Base-by-base conservation (phyloP, 1,284 basidiomycete species). In the Ustilago lituana region DNA sequence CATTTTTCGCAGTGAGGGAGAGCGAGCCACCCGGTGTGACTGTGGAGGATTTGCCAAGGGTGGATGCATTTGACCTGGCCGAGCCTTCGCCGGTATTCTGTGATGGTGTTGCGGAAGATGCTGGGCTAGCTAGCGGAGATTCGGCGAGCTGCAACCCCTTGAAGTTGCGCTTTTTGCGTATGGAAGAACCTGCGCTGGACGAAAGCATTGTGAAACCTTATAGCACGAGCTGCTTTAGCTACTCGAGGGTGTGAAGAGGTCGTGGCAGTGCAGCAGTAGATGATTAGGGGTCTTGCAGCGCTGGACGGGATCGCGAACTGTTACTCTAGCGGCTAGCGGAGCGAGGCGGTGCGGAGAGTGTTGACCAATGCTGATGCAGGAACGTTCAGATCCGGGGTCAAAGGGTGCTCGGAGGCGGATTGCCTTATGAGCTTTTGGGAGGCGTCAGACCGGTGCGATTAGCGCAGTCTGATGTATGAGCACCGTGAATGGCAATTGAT, bases 151-250 rank as follows among this genome's bases (percentile, higher is more conserved):
- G 70, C 10, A 82, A 53, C 19, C 76, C 77, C 51, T 82, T 82
- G 65, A 82, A 81, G 63, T 82, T 82, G 27, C 80, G 76, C 65
- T 75, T 81, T 67, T 78, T 81, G 52, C 79, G 76, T 57, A 65
- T 62, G 20, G 68, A 71, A 20, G 67, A 70, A 3, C 51, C 61
- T 15, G 53, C 49, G 19, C 48, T 33, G 20, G 56, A 57, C n/a
- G 63, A 60, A 22, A 67, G 53, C 64, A 67, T 67, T 20, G 36
- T 51, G 55, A 36, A 11, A 33, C 10, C 10, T 17, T 29, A 26
- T 15, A 9, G 9, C 19, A 22, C 20, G 2, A 32, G 24, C 24
- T 22, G 11, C 7, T 38, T 6, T 2, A 11, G 33, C 23, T 17
- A 3, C 35, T 23, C 22, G 8, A 3, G 31, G 11, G 32, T 15